Evolutionary conservation across 768 basidiomycete genomes (phyloP).

Genomic region (Fibroporia radiculosa): DNA sequence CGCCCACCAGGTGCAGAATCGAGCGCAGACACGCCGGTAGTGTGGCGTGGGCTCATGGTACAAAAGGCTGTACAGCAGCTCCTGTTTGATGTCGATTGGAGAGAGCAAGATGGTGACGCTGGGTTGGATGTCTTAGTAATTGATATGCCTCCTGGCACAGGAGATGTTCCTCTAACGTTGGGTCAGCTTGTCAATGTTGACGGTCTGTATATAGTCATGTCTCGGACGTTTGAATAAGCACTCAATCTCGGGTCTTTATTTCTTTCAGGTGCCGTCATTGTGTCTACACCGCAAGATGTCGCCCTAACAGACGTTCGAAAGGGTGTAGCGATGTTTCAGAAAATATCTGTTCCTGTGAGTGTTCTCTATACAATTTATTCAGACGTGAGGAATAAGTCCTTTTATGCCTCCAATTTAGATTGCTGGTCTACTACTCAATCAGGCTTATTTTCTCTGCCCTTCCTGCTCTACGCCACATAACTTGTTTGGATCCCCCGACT

Average conservation of each 20-base stretch:
- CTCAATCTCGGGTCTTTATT: no score
- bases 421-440: constrained; percentile 80
- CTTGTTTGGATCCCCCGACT: constrained; percentile 62
- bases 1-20: constrained; percentile 36
- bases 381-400: background rate
- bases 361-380: background rate
- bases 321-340: constrained; percentile 88
- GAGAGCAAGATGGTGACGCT: constrained; percentile 29
- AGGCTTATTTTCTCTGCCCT: constrained; percentile 76
- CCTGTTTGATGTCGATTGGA: constrained; percentile 94
- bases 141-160: constrained; percentile 97
- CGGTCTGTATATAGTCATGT: no score
- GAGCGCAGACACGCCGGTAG: constrained; percentile 69
- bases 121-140: constrained; percentile 82
- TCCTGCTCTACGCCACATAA: constrained; percentile 57
- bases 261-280: constrained; percentile 74
- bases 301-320: constrained; percentile 88
- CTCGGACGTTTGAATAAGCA: background rate
- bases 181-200: constrained; percentile 82
- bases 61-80: constrained; percentile 97
- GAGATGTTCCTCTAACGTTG: constrained; percentile 88
- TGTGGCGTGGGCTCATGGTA: constrained; percentile 98
- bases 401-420: constrained; percentile 44
- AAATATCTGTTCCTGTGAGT: constrained; percentile 79
- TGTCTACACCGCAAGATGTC: constrained; percentile 94